Evolutionary conservation across 441 rosid genomes (phyloP).

Genomic region (Cnidoscolus chayamansa): DNA sequence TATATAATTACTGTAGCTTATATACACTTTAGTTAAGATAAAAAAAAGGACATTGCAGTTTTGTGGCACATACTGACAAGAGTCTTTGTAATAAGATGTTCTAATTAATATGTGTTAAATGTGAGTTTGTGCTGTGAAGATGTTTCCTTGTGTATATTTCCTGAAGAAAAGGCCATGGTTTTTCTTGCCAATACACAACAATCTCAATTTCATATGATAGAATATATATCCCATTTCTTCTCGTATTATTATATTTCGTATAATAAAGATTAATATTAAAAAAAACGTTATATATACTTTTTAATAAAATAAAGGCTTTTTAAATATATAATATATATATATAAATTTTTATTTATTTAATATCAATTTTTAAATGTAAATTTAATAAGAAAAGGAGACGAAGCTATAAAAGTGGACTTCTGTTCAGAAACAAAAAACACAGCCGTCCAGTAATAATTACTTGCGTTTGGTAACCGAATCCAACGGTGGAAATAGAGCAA

Average conservation of each 20-base stretch:
- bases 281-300: too few species aligned
- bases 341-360: too few species aligned
- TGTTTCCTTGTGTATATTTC: too few species aligned
- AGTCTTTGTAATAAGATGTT: neutral
- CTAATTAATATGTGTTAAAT: neutral
- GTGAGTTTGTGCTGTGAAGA: neutral
- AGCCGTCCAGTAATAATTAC: neutral
- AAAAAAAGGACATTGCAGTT: neutral
- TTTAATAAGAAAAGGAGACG: too few species aligned
- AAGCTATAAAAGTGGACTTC: neutral
- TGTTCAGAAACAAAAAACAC: neutral
- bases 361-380: neutral
- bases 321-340: too few species aligned
- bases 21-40: neutral
- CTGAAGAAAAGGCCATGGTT: too few species aligned
- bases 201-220: too few species aligned
- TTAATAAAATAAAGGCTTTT: too few species aligned
- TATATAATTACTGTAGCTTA: neutral
- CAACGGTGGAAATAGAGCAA: conserved; percentile 3
- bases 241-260: too few species aligned
- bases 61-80: neutral
- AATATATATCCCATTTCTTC: too few species aligned
- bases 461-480: neutral
- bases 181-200: too few species aligned
- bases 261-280: too few species aligned